phyloP scores from a whole-genome alignment of 768 basidiomycete species.

The Paxillus rubicundulus region DNA sequence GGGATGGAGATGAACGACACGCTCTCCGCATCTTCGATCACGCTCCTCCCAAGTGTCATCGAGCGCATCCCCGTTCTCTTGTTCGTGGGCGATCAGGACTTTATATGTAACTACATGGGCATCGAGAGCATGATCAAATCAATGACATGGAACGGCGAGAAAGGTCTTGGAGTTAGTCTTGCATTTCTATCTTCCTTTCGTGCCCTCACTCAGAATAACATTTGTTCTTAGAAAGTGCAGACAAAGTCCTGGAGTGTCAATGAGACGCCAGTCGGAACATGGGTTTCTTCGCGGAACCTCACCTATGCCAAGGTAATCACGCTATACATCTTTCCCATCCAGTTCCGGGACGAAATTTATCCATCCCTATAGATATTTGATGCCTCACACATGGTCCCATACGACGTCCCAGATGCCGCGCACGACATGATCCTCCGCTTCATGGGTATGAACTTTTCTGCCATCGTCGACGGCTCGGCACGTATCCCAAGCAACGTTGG shows the following conservation, averaged over 20 bases:
- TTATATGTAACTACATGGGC: slow-evolving; percentile 96
- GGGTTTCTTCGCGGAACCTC: slow-evolving; percentile 86
- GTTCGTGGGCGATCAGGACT: slow-evolving; percentile 93
- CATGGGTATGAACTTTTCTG: slow-evolving; percentile 86
- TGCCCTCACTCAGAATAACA: background rate
- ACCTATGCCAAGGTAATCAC: slow-evolving; percentile 81
- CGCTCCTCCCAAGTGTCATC: slow-evolving; percentile 74
- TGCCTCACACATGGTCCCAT: slow-evolving; percentile 95
- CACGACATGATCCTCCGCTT: slow-evolving; percentile 99
- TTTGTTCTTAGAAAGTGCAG: slow-evolving; percentile 66
- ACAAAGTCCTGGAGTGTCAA: slow-evolving; percentile 76
- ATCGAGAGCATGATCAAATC: slow-evolving; percentile 80
- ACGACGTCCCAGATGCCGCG: slow-evolving; percentile 80
- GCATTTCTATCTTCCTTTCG: background rate
- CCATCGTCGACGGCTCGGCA: slow-evolving; percentile 77
- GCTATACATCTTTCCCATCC: background rate
- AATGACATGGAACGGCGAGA: slow-evolving; percentile 83
- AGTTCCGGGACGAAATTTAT: background rate
- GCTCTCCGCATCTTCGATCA: slow-evolving; percentile 65
- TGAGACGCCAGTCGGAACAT: slow-evolving; percentile 78
- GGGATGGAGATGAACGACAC: slow-evolving; percentile 56
- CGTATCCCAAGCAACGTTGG: slow-evolving; percentile 81
- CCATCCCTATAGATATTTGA: slow-evolving; percentile 66
- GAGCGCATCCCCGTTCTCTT: slow-evolving; percentile 82
- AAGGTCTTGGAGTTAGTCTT: slow-evolving; percentile 74